A percentile compares a stretch with the other conserved stretches of the same genome.
phyloP scores from a whole-genome alignment of 495 filamentous ascomycete genomes.

The Podospora conica region DNA sequence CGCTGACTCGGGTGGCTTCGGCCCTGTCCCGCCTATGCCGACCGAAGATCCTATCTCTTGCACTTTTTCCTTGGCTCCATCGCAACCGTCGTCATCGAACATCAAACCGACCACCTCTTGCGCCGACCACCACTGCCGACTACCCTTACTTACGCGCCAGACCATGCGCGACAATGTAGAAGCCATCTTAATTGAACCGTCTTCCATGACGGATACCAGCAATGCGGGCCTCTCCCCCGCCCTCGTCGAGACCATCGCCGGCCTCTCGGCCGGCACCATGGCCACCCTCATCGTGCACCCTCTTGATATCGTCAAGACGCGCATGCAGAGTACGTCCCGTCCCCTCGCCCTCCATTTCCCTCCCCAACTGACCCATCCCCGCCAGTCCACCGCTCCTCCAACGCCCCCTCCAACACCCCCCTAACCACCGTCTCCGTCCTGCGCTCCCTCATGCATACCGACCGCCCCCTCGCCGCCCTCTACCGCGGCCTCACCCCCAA shows the following conservation, averaged over 20 bases:
- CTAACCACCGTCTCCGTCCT: slow-evolving; percentile 42
- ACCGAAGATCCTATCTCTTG: slow-evolving; percentile 1
- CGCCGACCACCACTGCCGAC: not conserved
- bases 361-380: not conserved
- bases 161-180: slow-evolving; percentile 16
- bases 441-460: slow-evolving; percentile 30
- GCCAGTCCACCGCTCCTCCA: slow-evolving; percentile 31
- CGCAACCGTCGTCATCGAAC: not conserved
- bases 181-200: slow-evolving; percentile 7
- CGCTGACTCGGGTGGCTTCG: slow-evolving; percentile 13
- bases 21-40: slow-evolving; percentile 17
- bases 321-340: slow-evolving; percentile 68
- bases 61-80: slow-evolving; percentile 7
- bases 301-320: slow-evolving; percentile 91
- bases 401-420: slow-evolving; percentile 24
- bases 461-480: slow-evolving; percentile 53
- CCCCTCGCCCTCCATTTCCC: not conserved
- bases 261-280: slow-evolving; percentile 79
- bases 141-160: not conserved
- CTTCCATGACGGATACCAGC: slow-evolving; percentile 37
- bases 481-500: slow-evolving; percentile 90
- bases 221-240: slow-evolving; percentile 59
- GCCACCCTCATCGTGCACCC: slow-evolving; percentile 80
- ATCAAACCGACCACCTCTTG: not conserved
- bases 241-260: slow-evolving; percentile 82